Evolutionary conservation across 805 yeast genomes (phyloP), one percentile per base, ranked within the genome.

Genomic region (Ogataea thermomethanolica): DNA sequence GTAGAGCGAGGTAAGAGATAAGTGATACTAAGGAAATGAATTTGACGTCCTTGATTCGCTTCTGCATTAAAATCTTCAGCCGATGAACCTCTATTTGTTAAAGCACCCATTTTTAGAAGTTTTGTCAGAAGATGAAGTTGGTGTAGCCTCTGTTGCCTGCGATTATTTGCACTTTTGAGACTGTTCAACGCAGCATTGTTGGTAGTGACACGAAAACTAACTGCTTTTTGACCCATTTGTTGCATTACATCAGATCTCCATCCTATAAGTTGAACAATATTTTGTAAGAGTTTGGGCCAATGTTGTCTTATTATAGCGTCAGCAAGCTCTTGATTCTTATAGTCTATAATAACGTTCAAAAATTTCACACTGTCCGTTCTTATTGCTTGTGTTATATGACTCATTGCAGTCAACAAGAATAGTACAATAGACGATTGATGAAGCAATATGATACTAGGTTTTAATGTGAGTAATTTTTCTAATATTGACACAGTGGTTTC

Each of bases 341-440:
- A 64, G 32, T 71, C 67, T n/a, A 88, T 58, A 39, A 89, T 57
- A 3, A 80, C 69, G 28, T 71, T 68, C 20, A 90, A 64, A 51
- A 84, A 85, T 43, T 73, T 76, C 0, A 91, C 76, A 2, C 95
- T 78, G 44, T 85, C 89, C 32, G 77, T 75, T 40, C 96, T 74
- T 21, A 93, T 79, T 4, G 78, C 79, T 1, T 88, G 80, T 23
- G 74, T 74, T 29, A 93, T 84, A 59, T 93, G 97, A 12, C 97
- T 84, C 96, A 93, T 91, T 3, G 96, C 95, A 37, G 91, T 82
- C 51, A 84, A 84, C 12, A 91, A 70, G 58, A 84, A 90, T 23
- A 91, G 69, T n/a, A 84, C 72, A 39, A 84, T 56, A 14, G 73
- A 63, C 45, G 78, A 65, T 54, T 79, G 66, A 66, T 84, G 87